These are phyloP conservation scores for Trichocladium antarcticum DNA, from an alignment of 495 filamentous ascomycete genomes.

Conservation along the genomic window DNA sequence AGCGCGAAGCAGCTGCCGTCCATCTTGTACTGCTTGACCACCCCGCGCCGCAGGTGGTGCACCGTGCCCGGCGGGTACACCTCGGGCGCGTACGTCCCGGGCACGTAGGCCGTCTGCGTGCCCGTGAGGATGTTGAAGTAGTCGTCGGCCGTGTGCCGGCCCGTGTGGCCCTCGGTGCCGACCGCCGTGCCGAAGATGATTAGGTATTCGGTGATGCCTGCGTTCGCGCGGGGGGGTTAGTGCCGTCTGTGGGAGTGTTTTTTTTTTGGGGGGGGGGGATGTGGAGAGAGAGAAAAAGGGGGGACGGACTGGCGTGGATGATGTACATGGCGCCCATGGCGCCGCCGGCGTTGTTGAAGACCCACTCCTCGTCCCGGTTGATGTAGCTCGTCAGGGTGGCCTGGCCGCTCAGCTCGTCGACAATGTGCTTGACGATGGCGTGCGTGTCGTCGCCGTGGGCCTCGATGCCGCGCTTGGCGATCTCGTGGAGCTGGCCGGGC, in stretches of 20 bases:
- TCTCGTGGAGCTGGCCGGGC: conserved; percentile 53
- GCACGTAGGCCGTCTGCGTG: conserved; percentile 58
- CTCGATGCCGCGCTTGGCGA: conserved; percentile 53
- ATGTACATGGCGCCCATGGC: conserved; percentile 89
- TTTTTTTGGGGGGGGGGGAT: neutral
- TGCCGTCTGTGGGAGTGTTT: neutral
- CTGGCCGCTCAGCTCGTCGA: conserved; percentile 40
- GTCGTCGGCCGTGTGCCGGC: conserved; percentile 80
- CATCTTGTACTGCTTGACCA: conserved; percentile 81
- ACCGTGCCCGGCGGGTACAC: conserved; percentile 63
- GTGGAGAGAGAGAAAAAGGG: neutral
- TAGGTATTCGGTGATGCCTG: conserved; percentile 15
- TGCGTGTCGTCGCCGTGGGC: conserved; percentile 60
- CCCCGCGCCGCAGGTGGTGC: conserved; percentile 65
- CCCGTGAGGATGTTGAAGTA: conserved; percentile 84
- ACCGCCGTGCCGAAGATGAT: conserved; percentile 54
- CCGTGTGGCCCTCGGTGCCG: conserved; percentile 78
- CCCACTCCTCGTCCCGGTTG: conserved; percentile 53
- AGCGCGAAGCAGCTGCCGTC: conserved; percentile 69
- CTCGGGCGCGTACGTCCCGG: conserved; percentile 59
- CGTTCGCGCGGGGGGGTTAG: neutral
- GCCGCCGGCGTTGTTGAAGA: conserved; percentile 70
- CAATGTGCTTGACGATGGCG: conserved; percentile 55
- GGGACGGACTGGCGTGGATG: conserved; percentile 62
- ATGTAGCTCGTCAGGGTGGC: conserved; percentile 37